Conservation (phyloP, 257 asterid genomes). For the Solanum chiquidenum region DNA sequence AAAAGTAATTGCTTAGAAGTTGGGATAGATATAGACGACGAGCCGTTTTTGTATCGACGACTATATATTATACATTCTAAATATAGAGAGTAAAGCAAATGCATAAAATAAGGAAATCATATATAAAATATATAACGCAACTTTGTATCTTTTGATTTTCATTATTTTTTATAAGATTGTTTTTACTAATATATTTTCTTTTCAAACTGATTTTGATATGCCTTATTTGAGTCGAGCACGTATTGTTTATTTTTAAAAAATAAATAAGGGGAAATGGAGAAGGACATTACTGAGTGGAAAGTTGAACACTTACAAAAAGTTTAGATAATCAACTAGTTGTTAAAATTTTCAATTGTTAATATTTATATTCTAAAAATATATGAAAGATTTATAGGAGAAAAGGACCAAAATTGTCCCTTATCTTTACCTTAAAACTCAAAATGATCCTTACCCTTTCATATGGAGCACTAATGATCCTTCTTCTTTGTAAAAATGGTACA, state of each 20-base stretch:
- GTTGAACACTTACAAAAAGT: not conserved
- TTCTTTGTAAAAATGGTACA: no score
- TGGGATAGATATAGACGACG: not conserved
- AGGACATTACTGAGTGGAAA: not conserved
- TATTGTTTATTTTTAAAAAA: not conserved
- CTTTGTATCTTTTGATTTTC: not conserved
- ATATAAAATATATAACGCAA: no score
- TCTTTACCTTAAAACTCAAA: no score
- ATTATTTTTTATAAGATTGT: no score
- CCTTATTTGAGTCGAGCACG: no score
- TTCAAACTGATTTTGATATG: not conserved
- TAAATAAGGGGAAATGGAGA: not conserved
- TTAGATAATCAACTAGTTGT: not conserved
- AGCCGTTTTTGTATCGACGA: not conserved
- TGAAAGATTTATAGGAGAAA: no score
- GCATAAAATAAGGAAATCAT: no score
- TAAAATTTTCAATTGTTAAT: not conserved
- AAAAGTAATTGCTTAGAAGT: not conserved
- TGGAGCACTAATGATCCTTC: no score
- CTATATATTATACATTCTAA: not conserved
- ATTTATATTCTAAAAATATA: not conserved
- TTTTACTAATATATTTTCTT: no score
- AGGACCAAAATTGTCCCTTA: no score
- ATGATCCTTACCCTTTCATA: no score
- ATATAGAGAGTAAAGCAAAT: no score